Evolutionary conservation across 2,329 filamentous ascomycete genomes (phyloP), one percentile per base, ranked within the genome.

Genomic region (Colletotrichum paranaense): DNA sequence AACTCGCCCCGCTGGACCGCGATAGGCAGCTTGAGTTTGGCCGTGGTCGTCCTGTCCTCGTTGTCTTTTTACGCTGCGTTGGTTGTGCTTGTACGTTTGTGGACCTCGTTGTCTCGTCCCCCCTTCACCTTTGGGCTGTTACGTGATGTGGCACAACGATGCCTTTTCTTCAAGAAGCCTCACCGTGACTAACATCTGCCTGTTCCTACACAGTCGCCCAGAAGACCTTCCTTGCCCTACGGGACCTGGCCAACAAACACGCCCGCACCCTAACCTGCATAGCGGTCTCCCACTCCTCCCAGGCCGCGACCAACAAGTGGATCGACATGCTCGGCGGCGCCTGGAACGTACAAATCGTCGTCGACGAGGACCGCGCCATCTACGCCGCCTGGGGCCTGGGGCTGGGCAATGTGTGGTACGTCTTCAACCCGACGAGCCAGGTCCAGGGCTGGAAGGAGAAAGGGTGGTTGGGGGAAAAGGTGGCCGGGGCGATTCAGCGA

Each of bases 371-470:
- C 72, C 86, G 89, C 72, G 84, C 87, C 74, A 77, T 90, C 46
- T 91, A 92, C 76, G 88, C 89, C 2, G 85, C 88, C 12, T 91
- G 89, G 89, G 90, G 90, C 2, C 82, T 91, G 5, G 89, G 89
- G 0, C 78, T 87, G 6, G 86, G 85, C 28, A 83, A 78, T 60
- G 80, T 86, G 62, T 89, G 87, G 87, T 86, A 85, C 78, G 84
- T 89, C 68, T 85, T 89, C 76, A 88, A 89, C 81, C 88, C 88
- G 62, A 82, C 84, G 58, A 87, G 87, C 12, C 87, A 89, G 79
- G 80, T 86, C 52, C 85, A 88, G 68, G 85, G 84, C 7, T 89
- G 86, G 86, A 86, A 86, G 76, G 86, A 89, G 77, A 89, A 87
- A 73, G 87, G 87, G 5, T 89, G 88, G 88, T 80, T 89, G 1